phyloP scores from a whole-genome alignment of 345 rosid species.

The Excoecaria cochinchinensis region DNA sequence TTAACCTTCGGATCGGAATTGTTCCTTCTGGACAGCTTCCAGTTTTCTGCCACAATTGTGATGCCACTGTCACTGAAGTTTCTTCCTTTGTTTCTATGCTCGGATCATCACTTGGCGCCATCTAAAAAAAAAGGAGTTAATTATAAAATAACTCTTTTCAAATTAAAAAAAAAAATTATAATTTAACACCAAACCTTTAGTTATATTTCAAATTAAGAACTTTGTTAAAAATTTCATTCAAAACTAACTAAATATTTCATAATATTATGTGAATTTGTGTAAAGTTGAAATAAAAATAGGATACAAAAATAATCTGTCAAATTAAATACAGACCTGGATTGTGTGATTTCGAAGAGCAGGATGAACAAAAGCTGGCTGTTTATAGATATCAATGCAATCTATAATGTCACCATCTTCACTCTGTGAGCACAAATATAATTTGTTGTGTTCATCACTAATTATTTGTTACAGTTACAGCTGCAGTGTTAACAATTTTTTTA shows the following conservation, averaged over 20 bases:
- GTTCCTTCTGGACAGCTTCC: constrained; percentile 56
- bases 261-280: too few species aligned
- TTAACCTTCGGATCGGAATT: constrained; percentile 39
- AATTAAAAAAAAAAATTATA: too few species aligned
- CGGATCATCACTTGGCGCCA: constrained; percentile 38
- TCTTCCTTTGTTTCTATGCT: not conserved
- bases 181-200: too few species aligned
- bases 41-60: constrained; percentile 46
- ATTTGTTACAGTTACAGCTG: not conserved
- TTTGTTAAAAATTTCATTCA: too few species aligned
- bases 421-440: constrained; percentile 19
- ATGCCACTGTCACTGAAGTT: constrained; percentile 8
- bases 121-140: constrained; percentile 20
- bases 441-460: not conserved
- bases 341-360: constrained; percentile 45
- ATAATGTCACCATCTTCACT: constrained; percentile 55
- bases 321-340: constrained; percentile 37
- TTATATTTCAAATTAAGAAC: too few species aligned
- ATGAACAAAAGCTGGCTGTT: constrained; percentile 52
- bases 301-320: too few species aligned
- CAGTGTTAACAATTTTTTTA: not conserved
- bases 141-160: too few species aligned
- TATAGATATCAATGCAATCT: constrained; percentile 50
- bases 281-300: not conserved
- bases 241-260: too few species aligned